Percentiles rank a stretch among this genome's conserved stretches.
phyloP scores from a whole-genome alignment of 805 yeast genomes.

The Saccharomycopsis vini region DNA sequence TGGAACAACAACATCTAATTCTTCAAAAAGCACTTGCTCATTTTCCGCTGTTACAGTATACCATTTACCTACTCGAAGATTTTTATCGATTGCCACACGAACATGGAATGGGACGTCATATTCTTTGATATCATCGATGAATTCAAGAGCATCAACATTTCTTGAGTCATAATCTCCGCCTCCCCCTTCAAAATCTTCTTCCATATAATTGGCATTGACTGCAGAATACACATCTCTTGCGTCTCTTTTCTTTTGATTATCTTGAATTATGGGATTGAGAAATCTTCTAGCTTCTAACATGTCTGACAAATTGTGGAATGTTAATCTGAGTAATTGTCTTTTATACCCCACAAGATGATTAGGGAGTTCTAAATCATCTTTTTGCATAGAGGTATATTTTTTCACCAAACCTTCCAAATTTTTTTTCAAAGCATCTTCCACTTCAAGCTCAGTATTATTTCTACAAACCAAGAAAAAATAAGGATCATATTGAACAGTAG shows the following conservation, averaged over 20 bases:
- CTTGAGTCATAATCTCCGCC: constrained; percentile 19
- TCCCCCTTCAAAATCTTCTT: constrained; percentile 27
- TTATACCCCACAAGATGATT: constrained; percentile 80
- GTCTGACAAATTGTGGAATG: constrained; percentile 68
- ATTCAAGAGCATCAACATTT: constrained; percentile 46
- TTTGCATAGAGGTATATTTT: constrained; percentile 41
- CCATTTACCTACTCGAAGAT: constrained; percentile 94
- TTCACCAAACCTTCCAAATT: constrained; percentile 58
- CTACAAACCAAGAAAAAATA: constrained; percentile 65
- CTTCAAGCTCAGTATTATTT: constrained; percentile 50
- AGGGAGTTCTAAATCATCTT: constrained; percentile 74
- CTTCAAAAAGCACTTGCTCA: constrained; percentile 48
- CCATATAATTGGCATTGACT: constrained; percentile 34
- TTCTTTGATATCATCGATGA: constrained; percentile 75
- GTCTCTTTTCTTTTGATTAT: constrained; percentile 53
- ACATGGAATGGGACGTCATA: constrained; percentile 97
- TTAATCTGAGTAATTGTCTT: constrained; percentile 53
- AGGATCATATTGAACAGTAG: constrained; percentile 76
- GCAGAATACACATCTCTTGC: constrained; percentile 61
- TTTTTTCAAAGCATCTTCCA: constrained; percentile 75
- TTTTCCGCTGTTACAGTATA: constrained; percentile 64
- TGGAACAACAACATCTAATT: constrained; percentile 73
- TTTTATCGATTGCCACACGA: constrained; percentile 85
- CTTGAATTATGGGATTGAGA: constrained; percentile 59
- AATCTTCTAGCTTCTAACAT: constrained; percentile 64